Evolutionary conservation across 176 grass and related monocot genomes (phyloP).

Genomic region (Aegilops bicornis): DNA sequence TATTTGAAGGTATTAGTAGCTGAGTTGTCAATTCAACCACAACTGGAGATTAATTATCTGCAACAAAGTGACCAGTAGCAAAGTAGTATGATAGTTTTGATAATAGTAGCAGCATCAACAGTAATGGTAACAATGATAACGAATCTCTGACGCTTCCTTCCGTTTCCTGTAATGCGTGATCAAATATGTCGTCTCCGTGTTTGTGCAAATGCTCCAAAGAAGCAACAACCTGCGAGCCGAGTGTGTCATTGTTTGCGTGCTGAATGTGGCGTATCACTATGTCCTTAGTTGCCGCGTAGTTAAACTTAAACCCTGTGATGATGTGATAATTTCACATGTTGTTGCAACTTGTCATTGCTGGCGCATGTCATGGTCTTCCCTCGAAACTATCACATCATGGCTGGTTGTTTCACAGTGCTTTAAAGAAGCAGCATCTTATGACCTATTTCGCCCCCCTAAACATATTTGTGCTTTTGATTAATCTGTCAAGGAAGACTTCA

Average conservation of each 20-base stretch:
- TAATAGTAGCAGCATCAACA: too few relatives aligned
- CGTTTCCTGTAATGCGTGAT: not conserved
- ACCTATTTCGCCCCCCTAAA: not conserved
- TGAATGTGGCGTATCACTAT: not conserved
- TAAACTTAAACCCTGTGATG: not conserved
- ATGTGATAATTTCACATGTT: not conserved
- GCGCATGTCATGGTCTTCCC: not conserved
- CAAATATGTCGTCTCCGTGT: not conserved
- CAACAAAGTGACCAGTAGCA: too few relatives aligned
- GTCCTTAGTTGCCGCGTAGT: not conserved
- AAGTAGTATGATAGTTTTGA: too few relatives aligned
- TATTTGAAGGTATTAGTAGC: too few relatives aligned
- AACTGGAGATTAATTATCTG: too few relatives aligned
- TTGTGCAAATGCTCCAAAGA: slow-evolving; percentile 18
- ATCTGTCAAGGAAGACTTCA: not conserved
- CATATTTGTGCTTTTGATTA: not conserved
- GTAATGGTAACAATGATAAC: too few relatives aligned
- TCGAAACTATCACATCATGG: not conserved
- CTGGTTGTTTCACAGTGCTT: not conserved
- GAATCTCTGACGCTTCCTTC: not conserved
- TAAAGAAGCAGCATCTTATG: not conserved
- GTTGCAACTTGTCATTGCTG: not conserved
- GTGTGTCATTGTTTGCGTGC: not conserved
- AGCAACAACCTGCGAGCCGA: not conserved
- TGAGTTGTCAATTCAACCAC: too few relatives aligned